phyloP scores from a whole-genome alignment of 768 basidiomycete genomes.

The Russula dissimulans region DNA sequence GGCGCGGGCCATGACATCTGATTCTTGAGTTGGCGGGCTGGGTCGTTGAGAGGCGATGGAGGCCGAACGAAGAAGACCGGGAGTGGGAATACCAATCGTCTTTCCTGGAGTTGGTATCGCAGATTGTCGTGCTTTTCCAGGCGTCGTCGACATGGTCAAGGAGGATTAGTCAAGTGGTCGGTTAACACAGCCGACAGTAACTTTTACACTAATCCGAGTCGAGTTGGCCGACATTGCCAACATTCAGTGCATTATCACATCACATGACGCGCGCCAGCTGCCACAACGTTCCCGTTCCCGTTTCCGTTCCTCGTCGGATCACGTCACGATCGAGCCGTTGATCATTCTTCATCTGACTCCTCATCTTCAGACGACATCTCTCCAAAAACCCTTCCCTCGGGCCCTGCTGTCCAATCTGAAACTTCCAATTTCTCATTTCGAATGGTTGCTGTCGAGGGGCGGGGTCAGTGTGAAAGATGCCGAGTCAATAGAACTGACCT shows the following conservation, averaged over 20 bases:
- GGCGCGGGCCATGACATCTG: slow-evolving; percentile 58
- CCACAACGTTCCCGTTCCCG: neutral
- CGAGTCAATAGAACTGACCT: slow-evolving; percentile 27
- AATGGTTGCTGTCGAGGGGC: slow-evolving; percentile 34
- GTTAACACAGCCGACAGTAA: neutral
- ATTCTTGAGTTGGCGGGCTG: slow-evolving; percentile 30
- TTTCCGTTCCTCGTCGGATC: neutral
- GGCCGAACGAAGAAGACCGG: slow-evolving; percentile 60
- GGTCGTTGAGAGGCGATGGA: slow-evolving; percentile 38
- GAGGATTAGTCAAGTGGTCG: neutral
- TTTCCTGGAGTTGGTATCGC: slow-evolving; percentile 42
- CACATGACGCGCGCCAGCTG: slow-evolving; percentile 11
- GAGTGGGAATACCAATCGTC: slow-evolving; percentile 52
- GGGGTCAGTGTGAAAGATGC: neutral
- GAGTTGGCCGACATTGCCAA: neutral
- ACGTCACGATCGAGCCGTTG: neutral
- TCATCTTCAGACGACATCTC: slow-evolving; percentile 21
- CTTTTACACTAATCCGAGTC: neutral
- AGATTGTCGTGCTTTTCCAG: slow-evolving; percentile 34
- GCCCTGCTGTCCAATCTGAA: slow-evolving; percentile 43
- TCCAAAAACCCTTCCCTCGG: slow-evolving; percentile 23
- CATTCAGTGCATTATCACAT: neutral
- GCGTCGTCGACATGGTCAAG: slow-evolving; percentile 34
- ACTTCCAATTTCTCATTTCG: slow-evolving; percentile 50
- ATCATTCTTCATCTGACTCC: slow-evolving; percentile 18